Percentiles rank a stretch among this genome's conserved stretches.
Evolutionary conservation across 306 rosid genomes (phyloP).

Genomic region (Calophaca sinica): DNA sequence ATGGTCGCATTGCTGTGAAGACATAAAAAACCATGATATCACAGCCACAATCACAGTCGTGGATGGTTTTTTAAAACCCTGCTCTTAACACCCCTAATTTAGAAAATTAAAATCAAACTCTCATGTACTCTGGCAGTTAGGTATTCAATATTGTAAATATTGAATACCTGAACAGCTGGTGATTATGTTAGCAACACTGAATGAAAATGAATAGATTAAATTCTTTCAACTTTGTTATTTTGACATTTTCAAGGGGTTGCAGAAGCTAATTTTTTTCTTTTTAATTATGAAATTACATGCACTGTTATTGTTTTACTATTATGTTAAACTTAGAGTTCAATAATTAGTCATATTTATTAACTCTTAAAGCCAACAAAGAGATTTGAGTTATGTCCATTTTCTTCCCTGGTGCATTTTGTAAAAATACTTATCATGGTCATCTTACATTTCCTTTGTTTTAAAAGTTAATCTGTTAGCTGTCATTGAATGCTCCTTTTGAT

Average conservation of each 20-base stretch:
- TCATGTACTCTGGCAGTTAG: not conserved
- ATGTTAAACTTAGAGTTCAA: slow-evolving; percentile 9
- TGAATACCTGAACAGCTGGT: not conserved
- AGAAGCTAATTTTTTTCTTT: not conserved
- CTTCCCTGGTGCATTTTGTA: not conserved
- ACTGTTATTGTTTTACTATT: slow-evolving; percentile 11
- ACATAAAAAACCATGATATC: too few species aligned
- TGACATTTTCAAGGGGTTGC: slow-evolving; percentile 16
- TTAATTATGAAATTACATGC: not conserved
- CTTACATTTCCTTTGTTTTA: not conserved
- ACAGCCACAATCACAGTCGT: too few species aligned
- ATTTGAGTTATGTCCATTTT: not conserved
- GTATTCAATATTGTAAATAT: not conserved
- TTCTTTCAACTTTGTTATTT: not conserved
- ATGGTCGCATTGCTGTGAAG: too few species aligned
- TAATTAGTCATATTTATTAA: not conserved
- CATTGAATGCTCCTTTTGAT: slow-evolving; percentile 3
- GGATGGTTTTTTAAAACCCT: too few species aligned
- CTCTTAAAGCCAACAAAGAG: not conserved
- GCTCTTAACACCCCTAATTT: not conserved
- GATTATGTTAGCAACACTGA: not conserved
- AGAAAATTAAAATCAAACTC: not conserved
- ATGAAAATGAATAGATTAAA: not conserved
- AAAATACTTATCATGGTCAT: too few species aligned
- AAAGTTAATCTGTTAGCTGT: slow-evolving; percentile 13